Evolutionary conservation across 139 green algal genomes (phyloP).

Genomic region (Zygnema circumcarinatum): DNA sequence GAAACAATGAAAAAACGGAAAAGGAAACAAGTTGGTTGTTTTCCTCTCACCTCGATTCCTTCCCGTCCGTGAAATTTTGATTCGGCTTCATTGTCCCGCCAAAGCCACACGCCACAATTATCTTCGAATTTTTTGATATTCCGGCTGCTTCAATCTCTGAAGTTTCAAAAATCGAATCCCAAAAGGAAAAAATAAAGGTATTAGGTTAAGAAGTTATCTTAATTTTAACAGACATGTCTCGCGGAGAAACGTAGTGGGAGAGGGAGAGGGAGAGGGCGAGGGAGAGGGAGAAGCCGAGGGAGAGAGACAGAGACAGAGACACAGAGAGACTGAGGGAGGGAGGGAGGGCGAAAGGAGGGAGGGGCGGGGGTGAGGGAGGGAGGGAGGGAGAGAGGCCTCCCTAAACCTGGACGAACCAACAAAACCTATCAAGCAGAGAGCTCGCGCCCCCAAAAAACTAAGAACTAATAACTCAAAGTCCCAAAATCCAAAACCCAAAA

Average conservation of each 20-base stretch:
- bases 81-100: slow-evolving; percentile 52
- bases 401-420: too few relatives aligned
- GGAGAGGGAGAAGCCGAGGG: too few relatives aligned
- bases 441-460: too few relatives aligned
- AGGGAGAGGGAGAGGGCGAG: too few relatives aligned
- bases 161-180: slow-evolving; percentile 9
- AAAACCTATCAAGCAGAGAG: too few relatives aligned
- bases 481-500: too few relatives aligned
- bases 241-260: too few relatives aligned
- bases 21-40: too few relatives aligned
- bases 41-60: slow-evolving; percentile 49
- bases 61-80: slow-evolving; percentile 53
- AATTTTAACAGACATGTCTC: too few relatives aligned
- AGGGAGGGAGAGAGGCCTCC: not conserved
- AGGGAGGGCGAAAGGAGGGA: not conserved
- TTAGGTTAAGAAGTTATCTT: not conserved
- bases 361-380: not conserved
- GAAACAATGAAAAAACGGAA: too few relatives aligned
- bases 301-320: not conserved
- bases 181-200: too few relatives aligned
- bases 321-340: slow-evolving; percentile 9
- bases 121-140: slow-evolving; percentile 20
- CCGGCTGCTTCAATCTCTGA: slow-evolving; percentile 28
- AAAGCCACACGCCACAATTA: slow-evolving; percentile 46
- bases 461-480: too few relatives aligned